Conservation (phyloP, 768 basidiomycete genomes). For the Nidula microcarpa region DNA sequence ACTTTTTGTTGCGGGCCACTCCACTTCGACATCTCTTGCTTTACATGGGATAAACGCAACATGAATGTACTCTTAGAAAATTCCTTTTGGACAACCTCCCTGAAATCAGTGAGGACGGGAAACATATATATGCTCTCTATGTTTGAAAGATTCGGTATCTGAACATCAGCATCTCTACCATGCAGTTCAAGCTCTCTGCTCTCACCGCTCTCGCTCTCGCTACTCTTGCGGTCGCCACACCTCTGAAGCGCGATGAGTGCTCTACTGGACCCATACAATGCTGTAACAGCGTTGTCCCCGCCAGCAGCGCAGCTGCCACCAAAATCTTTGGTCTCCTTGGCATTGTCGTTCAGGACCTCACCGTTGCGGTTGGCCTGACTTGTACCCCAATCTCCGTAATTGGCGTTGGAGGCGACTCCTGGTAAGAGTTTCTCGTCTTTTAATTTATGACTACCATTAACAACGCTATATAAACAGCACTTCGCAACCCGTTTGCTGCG, state of each 20-base stretch:
- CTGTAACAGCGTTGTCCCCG: constrained; percentile 20
- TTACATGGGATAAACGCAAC: no score
- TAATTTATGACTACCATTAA: no score
- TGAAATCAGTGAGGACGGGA: background rate
- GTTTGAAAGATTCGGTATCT: background rate
- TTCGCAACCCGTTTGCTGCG: constrained; percentile 26
- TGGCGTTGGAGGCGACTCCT: no score
- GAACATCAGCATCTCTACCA: background rate
- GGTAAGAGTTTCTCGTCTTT: no score
- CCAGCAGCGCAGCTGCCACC: background rate
- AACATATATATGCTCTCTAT: background rate
- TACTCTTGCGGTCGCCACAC: constrained; percentile 15
- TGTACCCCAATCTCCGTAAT: constrained; percentile 21
- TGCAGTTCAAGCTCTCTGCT: constrained; percentile 8
- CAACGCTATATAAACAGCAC: constrained; percentile 8
- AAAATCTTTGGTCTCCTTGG: constrained; percentile 10
- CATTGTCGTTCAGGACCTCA: constrained; percentile 9
- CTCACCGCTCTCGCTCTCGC: background rate
- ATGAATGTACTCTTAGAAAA: no score
- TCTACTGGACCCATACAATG: constrained; percentile 21
- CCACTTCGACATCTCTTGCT: no score
- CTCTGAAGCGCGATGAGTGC: constrained; percentile 9
- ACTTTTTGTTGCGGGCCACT: no score
- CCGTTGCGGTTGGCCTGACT: constrained; percentile 17
- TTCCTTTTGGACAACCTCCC: no score